Evolutionary conservation across 495 filamentous ascomycete genomes (phyloP).

Genomic region (Xanthoparmelia taractica): DNA sequence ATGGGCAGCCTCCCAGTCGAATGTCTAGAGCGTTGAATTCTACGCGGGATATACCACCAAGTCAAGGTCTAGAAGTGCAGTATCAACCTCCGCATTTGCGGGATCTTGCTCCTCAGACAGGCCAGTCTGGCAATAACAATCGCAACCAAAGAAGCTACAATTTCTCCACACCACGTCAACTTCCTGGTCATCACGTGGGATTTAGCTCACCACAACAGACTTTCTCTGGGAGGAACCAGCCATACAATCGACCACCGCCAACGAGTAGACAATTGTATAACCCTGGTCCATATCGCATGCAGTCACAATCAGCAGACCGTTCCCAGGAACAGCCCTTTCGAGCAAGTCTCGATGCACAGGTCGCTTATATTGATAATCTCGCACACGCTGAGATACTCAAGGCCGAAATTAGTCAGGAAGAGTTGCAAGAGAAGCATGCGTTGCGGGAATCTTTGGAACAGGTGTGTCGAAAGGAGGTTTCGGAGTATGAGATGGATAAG

Average conservation of each 20-base stretch:
- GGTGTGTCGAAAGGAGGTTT: constrained; percentile 48
- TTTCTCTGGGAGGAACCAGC: background rate
- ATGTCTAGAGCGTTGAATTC: background rate
- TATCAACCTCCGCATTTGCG: background rate
- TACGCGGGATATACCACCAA: background rate
- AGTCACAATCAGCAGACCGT: background rate
- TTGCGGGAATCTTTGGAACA: constrained; percentile 52
- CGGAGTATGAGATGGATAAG: constrained; percentile 36
- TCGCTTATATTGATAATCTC: constrained; percentile 39
- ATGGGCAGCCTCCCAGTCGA: background rate
- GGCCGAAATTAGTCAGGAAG: constrained; percentile 43
- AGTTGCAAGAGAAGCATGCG: constrained; percentile 54
- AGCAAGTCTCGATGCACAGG: constrained; percentile 36
- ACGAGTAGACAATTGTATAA: constrained; percentile 31
- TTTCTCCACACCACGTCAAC: background rate
- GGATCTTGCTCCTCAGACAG: background rate
- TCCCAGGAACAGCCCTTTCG: constrained; percentile 4
- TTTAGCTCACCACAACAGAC: background rate
- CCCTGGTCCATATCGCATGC: constrained; percentile 17
- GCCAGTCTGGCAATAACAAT: background rate
- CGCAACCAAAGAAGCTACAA: background rate
- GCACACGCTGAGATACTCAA: constrained; percentile 35
- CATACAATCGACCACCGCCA: constrained; percentile 16
- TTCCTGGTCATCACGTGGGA: background rate
- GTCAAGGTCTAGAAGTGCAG: background rate